These are phyloP conservation scores for Gastrodia elata DNA, from an alignment of 106 monocot species.

Conservation along the genomic window DNA sequence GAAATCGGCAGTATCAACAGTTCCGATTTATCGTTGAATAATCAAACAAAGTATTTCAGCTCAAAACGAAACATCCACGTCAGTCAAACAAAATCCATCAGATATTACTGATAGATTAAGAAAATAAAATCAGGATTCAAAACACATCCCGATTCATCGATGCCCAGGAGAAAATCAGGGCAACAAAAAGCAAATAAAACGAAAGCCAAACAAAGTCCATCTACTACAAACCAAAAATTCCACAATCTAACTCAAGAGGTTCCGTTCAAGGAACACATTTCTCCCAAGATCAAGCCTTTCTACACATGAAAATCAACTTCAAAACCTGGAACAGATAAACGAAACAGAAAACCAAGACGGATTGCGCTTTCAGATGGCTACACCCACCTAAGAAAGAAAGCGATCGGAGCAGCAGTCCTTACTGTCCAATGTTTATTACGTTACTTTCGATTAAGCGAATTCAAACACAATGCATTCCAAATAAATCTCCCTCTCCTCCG, in stretches of 20 bases:
- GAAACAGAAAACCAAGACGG: neutral
- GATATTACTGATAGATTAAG: too few species aligned
- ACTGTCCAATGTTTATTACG: slow-evolving; percentile 1
- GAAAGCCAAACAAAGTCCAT: slow-evolving; percentile 8
- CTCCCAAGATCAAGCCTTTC: neutral
- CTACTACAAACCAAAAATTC: slow-evolving; percentile 1
- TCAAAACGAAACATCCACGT: slow-evolving; percentile 2
- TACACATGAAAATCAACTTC: slow-evolving; percentile 1
- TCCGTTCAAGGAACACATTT: slow-evolving; percentile 21
- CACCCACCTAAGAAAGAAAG: neutral
- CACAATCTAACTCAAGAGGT: slow-evolving; percentile 4
- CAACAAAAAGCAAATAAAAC: neutral
- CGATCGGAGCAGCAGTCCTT: neutral
- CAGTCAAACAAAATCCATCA: slow-evolving; percentile 3
- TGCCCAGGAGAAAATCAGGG: neutral
- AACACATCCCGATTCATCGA: neutral
- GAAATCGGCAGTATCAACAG: neutral
- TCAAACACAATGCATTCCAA: neutral
- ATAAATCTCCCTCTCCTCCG: neutral
- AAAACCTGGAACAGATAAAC: neutral
- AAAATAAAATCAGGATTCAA: neutral
- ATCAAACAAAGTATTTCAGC: slow-evolving; percentile 7
- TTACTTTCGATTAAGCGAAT: slow-evolving; percentile 5
- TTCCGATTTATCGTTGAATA: neutral
- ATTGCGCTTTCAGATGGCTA: neutral